Evolutionary conservation across 2,329 filamentous ascomycete species (phyloP).

Genomic region (Cladosporium sp.): DNA sequence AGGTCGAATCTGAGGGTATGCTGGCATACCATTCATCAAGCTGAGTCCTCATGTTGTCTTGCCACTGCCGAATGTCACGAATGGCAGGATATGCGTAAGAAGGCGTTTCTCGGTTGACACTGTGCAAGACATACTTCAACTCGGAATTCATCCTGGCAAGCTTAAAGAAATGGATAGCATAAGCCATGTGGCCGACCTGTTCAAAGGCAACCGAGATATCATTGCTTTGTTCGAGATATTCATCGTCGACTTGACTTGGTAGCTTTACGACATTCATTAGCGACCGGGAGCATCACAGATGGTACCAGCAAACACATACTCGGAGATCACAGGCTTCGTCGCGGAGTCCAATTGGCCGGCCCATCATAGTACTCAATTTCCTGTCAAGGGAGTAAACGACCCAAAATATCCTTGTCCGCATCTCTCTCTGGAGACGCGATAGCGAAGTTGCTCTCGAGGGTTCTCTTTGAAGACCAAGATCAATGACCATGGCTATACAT

Average conservation of each 20-base stretch:
- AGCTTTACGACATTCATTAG: background rate
- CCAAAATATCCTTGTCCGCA: conserved; percentile 5
- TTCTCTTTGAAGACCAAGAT: background rate
- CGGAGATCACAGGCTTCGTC: conserved; percentile 10
- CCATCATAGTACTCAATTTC: conserved; percentile 4
- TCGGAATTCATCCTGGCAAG: conserved; percentile 4
- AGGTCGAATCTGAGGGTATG: background rate
- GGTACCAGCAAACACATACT: background rate
- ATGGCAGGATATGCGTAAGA: background rate
- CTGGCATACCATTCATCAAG: background rate
- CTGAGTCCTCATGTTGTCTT: background rate
- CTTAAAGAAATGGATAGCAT: background rate
- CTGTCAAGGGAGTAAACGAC: background rate
- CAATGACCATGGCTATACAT: conserved; percentile 6
- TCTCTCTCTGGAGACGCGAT: background rate
- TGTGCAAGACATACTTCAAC: conserved; percentile 8
- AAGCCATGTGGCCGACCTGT: background rate
- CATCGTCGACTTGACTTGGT: background rate
- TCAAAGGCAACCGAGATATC: background rate
- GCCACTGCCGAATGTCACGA: background rate
- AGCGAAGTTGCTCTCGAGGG: background rate
- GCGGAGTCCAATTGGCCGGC: background rate
- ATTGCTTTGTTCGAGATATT: background rate
- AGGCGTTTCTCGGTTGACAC: background rate
- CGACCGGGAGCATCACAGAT: background rate